Evolutionary conservation across 1,284 basidiomycete species (phyloP), one percentile per base, ranked within the genome.

Genomic region (Vanrija humicola): DNA sequence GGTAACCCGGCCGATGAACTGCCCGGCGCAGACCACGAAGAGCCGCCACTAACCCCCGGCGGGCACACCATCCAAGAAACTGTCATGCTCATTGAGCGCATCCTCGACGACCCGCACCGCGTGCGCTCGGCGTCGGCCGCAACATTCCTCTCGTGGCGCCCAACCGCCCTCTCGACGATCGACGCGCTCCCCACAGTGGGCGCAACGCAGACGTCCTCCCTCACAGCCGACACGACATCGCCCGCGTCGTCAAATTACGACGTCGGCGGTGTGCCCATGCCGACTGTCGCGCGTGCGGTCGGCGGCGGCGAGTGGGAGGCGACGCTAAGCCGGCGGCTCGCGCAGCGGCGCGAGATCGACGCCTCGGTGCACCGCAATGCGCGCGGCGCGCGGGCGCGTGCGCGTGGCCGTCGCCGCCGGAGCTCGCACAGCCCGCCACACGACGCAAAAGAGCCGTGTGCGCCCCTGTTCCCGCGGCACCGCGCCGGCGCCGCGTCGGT

Each of bases 221-320:
- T 52, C 6, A 57, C 62, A 1, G 34, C 38, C n/a, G 25, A 21
- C 2, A 59, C 57, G 4, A 54, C 61, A 5, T 65, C 65, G 16
- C 55, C 63, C 3, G 61, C 52, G 4, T 47, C 47, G 23, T 56
- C 54, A 38, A 58, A 54, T 23, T 50, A 55, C 23, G 56, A 55
- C n/a, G 26, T 18, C 9, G 50, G 50, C 34, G 39, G 48, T 34
- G 26, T 61, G 48, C 45, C 60, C 52, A 67, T 71, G 63, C 73
- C 73, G 16, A 75, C 73, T 0, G 66, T 75, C 4, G 70, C 70
- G 0, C 47, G 66, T 16, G 65, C 66, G 0, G 55, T 64, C 21
- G 72, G 68, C 14, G 67, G 70, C 1, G 68, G 69, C 6, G 71
- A 75, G 44, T 75, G 73, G 73, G 71, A 75, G 58, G 73, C 73